A percentile compares a stretch with the other conserved stretches of the same genome.
Conservation (phyloP, 2,329 filamentous ascomycete genomes). For the Fusarium nanum region DNA sequence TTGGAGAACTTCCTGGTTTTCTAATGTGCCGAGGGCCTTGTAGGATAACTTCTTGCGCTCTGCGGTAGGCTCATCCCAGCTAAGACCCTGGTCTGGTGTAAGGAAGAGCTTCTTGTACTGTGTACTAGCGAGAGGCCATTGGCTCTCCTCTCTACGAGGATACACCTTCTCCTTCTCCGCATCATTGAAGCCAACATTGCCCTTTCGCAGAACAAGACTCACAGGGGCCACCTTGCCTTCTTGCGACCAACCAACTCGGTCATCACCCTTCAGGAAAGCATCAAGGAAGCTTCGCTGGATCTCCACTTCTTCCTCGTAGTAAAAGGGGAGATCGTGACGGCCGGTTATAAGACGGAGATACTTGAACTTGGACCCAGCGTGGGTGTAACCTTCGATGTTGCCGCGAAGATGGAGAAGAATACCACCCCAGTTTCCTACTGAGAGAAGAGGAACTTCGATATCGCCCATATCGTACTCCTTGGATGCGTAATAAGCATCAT, state of each 20-base stretch:
- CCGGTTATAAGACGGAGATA: slow-evolving; percentile 77
- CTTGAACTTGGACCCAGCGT: slow-evolving; percentile 74
- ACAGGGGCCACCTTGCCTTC: slow-evolving; percentile 69
- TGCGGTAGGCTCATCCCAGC: slow-evolving; percentile 11
- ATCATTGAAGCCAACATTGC: slow-evolving; percentile 75
- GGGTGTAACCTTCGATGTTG: slow-evolving; percentile 73
- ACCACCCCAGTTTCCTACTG: slow-evolving; percentile 77
- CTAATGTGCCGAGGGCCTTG: slow-evolving; percentile 67
- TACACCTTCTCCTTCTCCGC: slow-evolving; percentile 69
- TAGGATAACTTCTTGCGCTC: slow-evolving; percentile 63
- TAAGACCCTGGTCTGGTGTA: slow-evolving; percentile 58
- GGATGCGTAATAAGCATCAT: slow-evolving; percentile 72
- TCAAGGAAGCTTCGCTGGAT: slow-evolving; percentile 75
- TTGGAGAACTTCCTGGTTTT: slow-evolving; percentile 64
- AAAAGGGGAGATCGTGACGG: slow-evolving; percentile 78
- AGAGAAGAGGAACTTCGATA: slow-evolving; percentile 74
- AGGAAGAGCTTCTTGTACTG: slow-evolving; percentile 72
- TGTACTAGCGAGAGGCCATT: slow-evolving; percentile 76
- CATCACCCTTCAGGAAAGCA: slow-evolving; percentile 76
- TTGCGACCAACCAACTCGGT: slow-evolving; percentile 69
- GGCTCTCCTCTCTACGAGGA: slow-evolving; percentile 65
- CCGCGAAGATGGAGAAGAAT: slow-evolving; percentile 76
- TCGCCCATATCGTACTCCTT: slow-evolving; percentile 74
- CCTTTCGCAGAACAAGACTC: slow-evolving; percentile 70
- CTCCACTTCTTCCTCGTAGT: slow-evolving; percentile 75